These are phyloP conservation scores for Lizonia empirigonia DNA, from an alignment of 2,329 filamentous ascomycete genomes.

Conservation along the genomic window DNA sequence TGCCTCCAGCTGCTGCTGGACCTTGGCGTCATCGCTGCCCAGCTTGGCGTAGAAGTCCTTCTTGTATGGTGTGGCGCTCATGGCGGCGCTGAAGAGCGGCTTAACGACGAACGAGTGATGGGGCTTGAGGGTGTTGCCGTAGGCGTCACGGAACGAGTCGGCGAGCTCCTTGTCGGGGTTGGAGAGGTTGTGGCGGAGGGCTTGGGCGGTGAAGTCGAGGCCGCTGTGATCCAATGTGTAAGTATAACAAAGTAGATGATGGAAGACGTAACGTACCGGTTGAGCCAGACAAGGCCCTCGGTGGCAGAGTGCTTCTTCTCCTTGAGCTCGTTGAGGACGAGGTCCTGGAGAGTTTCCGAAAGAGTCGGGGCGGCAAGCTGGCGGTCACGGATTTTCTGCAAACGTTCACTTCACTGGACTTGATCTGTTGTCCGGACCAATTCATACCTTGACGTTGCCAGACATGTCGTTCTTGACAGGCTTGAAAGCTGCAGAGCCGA, in stretches of 20 bases:
- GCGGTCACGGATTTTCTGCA: slow-evolving; percentile 85
- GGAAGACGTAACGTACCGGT: slow-evolving; percentile 65
- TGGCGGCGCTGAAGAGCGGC: slow-evolving; percentile 89
- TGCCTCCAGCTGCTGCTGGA: slow-evolving; percentile 66
- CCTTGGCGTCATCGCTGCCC: slow-evolving; percentile 67
- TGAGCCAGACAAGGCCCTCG: slow-evolving; percentile 89
- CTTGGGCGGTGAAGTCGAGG: slow-evolving; percentile 90
- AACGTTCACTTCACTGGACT: not conserved
- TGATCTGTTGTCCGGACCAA: no score
- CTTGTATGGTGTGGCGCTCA: slow-evolving; percentile 91
- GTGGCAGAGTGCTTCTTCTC: slow-evolving; percentile 85
- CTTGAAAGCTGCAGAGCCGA: slow-evolving; percentile 75
- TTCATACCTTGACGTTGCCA: slow-evolving; percentile 82
- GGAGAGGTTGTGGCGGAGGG: slow-evolving; percentile 76
- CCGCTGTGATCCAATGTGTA: slow-evolving; percentile 61
- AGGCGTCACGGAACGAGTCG: slow-evolving; percentile 84
- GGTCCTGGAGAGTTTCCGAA: slow-evolving; percentile 83
- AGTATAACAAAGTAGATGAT: slow-evolving; percentile 3
- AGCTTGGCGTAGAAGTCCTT: slow-evolving; percentile 93
- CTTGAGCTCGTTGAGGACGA: slow-evolving; percentile 86
- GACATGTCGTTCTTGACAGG: slow-evolving; percentile 91
- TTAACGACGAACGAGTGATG: slow-evolving; percentile 90
- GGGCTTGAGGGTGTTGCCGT: slow-evolving; percentile 84
- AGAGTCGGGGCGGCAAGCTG: slow-evolving; percentile 77
- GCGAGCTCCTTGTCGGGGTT: slow-evolving; percentile 76